phyloP scores from a whole-genome alignment of 441 rosid genomes.

The Brassica balearica region DNA sequence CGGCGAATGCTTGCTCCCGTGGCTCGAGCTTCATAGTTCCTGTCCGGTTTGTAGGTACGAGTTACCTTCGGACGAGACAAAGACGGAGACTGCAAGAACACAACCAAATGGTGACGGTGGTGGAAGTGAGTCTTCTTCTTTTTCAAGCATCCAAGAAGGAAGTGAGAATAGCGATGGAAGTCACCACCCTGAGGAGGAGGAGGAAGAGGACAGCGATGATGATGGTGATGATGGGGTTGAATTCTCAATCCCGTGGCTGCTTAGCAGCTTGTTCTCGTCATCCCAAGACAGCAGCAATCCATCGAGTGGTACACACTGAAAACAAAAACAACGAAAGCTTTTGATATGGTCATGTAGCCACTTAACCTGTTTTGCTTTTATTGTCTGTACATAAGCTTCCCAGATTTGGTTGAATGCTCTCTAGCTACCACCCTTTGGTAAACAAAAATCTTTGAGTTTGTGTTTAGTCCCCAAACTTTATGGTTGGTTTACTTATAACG shows the following conservation, averaged over 20 bases:
- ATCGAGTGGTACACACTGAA: conserved; percentile 17
- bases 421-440: background rate
- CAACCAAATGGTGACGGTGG: conserved; percentile 33
- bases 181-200: conserved; percentile 16
- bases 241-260: conserved; percentile 75
- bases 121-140: conserved; percentile 32
- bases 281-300: conserved; percentile 40
- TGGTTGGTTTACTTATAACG: background rate
- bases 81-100: conserved; percentile 53
- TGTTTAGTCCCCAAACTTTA: background rate
- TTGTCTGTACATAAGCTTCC: conserved; percentile 30
- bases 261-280: conserved; percentile 62
- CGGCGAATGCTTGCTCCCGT: conserved; percentile 56
- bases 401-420: conserved; percentile 22
- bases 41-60: conserved; percentile 69
- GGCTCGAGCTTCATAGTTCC: conserved; percentile 71
- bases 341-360: conserved; percentile 2
- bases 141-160: conserved; percentile 46
- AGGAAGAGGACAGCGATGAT: conserved; percentile 33
- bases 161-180: conserved; percentile 47
- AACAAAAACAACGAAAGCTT: conserved; percentile 1
- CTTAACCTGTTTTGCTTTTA: too few relatives aligned
- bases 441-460: conserved; percentile 1
- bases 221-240: conserved; percentile 43
- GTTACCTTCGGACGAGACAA: conserved; percentile 59